phyloP scores from a whole-genome alignment of 2,329 filamentous ascomycete species.

The Akanthomyces muscarius region DNA sequence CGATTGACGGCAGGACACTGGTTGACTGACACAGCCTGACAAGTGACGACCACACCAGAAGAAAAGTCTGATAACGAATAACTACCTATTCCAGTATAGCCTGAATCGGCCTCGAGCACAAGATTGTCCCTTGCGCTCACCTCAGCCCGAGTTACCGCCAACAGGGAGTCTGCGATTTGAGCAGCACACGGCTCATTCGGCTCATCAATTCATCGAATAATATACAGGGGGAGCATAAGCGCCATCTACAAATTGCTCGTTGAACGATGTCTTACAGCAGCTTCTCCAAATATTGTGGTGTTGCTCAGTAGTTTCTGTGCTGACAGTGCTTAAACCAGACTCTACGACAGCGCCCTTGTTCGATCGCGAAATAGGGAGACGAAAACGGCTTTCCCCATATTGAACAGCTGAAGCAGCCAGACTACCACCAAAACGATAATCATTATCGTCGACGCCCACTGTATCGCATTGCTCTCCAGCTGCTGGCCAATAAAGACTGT shows the following conservation, averaged over 20 bases:
- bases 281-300: no score
- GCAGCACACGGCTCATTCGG: not conserved
- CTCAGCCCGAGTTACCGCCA: not conserved
- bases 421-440: not conserved
- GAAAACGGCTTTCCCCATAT: not conserved
- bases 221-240: no score
- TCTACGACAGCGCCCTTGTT: not conserved
- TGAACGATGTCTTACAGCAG: no score
- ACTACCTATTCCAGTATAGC: slow-evolving; percentile 8
- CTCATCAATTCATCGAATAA: not conserved
- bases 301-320: no score
- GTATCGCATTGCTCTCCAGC: not conserved
- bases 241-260: not conserved
- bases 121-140: not conserved
- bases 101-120: not conserved
- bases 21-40: not conserved
- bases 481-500: slow-evolving; percentile 3
- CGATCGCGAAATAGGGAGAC: not conserved
- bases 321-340: no score
- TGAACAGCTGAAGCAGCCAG: not conserved
- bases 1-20: not conserved
- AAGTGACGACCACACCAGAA: not conserved
- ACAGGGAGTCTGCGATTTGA: not conserved
- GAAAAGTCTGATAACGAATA: slow-evolving; percentile 5
- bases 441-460: not conserved